Percentiles rank a stretch among this genome's conserved stretches.
These are phyloP conservation scores for Suhomyces vadensis DNA, from an alignment of 805 yeast genomes.

Conservation along the genomic window DNA sequence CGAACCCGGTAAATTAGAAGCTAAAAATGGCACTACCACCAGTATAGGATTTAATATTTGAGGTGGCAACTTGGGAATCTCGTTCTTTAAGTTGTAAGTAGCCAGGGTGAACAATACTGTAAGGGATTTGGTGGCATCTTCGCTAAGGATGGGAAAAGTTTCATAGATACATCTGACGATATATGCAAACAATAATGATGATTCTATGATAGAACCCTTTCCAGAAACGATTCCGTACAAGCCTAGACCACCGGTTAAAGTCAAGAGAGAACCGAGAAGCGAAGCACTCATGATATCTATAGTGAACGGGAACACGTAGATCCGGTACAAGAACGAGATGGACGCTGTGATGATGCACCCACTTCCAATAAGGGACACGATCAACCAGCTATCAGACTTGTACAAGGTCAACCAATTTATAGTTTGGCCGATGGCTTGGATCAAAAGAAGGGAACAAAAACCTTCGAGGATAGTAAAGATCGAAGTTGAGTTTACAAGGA, in stretches of 20 bases:
- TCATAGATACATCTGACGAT: slow-evolving; percentile 92
- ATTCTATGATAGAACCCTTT: slow-evolving; percentile 87
- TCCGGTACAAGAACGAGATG: slow-evolving; percentile 75
- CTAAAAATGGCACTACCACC: slow-evolving; percentile 43
- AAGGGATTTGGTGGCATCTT: slow-evolving; percentile 39
- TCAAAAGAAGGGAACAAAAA: slow-evolving; percentile 84
- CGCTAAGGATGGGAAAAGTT: slow-evolving; percentile 84
- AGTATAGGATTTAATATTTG: slow-evolving; percentile 27
- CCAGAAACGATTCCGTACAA: slow-evolving; percentile 81
- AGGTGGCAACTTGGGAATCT: slow-evolving; percentile 39
- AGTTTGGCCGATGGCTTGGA: slow-evolving; percentile 88
- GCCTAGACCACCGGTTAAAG: slow-evolving; percentile 72
- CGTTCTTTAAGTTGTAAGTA: slow-evolving; percentile 32
- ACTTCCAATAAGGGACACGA: slow-evolving; percentile 67
- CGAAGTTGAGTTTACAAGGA: slow-evolving; percentile 81
- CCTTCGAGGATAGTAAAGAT: slow-evolving; percentile 90
- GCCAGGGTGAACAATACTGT: slow-evolving; percentile 35
- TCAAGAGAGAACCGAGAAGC: slow-evolving; percentile 79
- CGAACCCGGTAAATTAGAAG: slow-evolving; percentile 54
- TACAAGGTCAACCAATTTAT: slow-evolving; percentile 62
- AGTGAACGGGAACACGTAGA: slow-evolving; percentile 74
- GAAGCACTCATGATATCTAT: slow-evolving; percentile 77
- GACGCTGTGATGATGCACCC: slow-evolving; percentile 77
- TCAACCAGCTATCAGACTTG: slow-evolving; percentile 77
- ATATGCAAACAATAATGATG: slow-evolving; percentile 83